These are phyloP conservation scores for Xylaria digitata DNA, from an alignment of 2,329 filamentous ascomycete species.

Conservation along the genomic window DNA sequence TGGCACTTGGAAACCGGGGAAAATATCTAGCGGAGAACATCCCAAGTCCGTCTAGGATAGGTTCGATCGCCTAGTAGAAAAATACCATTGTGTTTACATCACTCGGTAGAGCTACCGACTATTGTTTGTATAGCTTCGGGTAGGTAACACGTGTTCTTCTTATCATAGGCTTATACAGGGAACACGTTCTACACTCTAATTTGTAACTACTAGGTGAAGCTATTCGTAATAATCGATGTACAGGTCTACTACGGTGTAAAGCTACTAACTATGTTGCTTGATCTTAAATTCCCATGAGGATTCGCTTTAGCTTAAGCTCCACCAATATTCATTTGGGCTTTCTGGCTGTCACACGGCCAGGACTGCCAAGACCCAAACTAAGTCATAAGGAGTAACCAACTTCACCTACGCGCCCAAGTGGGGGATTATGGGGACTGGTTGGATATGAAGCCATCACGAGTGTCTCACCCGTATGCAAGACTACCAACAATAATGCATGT, in stretches of 20 bases:
- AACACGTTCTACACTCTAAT: background rate
- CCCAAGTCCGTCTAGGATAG: background rate
- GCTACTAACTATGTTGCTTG: background rate
- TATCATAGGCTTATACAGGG: background rate
- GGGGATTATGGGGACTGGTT: no score
- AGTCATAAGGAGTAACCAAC: no score
- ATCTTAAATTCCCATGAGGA: no score
- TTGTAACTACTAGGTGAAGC: background rate
- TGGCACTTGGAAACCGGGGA: constrained; percentile 41
- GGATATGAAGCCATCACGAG: no score
- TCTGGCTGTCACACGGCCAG: no score
- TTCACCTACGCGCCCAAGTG: no score
- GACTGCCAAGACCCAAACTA: no score
- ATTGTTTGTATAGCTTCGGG: no score
- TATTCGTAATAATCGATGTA: background rate
- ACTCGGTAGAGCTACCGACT: background rate
- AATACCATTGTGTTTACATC: background rate
- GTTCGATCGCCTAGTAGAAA: background rate
- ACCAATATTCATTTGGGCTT: no score
- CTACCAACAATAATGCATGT: no score
- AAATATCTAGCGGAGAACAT: background rate
- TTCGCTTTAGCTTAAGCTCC: no score
- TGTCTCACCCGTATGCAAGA: no score
- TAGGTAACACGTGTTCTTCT: background rate
- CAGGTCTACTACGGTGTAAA: background rate